A percentile compares a stretch with the other conserved stretches of the same genome.
These are phyloP conservation scores for Pyrenophora teres DNA, from an alignment of 2,329 filamentous ascomycete species.

Conservation along the genomic window DNA sequence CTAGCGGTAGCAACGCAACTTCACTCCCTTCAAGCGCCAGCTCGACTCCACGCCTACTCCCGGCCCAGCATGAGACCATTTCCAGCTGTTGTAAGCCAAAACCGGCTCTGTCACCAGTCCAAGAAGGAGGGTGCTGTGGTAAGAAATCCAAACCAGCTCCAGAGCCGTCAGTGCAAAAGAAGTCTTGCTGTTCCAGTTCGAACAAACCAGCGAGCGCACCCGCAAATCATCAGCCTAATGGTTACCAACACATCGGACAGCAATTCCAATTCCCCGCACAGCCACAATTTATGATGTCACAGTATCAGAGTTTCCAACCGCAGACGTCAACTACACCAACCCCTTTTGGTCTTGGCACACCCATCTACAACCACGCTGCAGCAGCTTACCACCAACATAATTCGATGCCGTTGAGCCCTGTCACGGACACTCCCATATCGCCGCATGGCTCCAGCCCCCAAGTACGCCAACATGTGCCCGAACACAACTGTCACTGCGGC, in stretches of 20 bases:
- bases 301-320: constrained; percentile 27
- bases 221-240: constrained; percentile 10
- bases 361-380: constrained; percentile 43
- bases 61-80: constrained; percentile 30
- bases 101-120: constrained; percentile 15
- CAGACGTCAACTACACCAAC: constrained; percentile 17
- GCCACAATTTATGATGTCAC: constrained; percentile 25
- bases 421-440: constrained; percentile 16
- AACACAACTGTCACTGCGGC: constrained; percentile 65
- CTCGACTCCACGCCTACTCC: constrained; percentile 43
- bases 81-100: constrained; percentile 45
- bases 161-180: constrained; percentile 19
- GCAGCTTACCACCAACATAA: constrained; percentile 38
- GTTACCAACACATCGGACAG: constrained; percentile 18
- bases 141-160: constrained; percentile 28
- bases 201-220: constrained; percentile 17
- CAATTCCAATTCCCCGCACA: constrained; percentile 29
- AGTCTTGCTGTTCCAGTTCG: constrained; percentile 41
- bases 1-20: constrained; percentile 38
- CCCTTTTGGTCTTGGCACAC: constrained; percentile 38
- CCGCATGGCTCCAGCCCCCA: constrained; percentile 36
- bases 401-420: constrained; percentile 39
- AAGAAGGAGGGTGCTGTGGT: constrained; percentile 38
- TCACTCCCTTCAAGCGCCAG: constrained; percentile 45
- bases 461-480: constrained; percentile 42